Evolutionary conservation across 768 basidiomycete species (phyloP).

Genomic region (Boletus pseudo-olivaceus): DNA sequence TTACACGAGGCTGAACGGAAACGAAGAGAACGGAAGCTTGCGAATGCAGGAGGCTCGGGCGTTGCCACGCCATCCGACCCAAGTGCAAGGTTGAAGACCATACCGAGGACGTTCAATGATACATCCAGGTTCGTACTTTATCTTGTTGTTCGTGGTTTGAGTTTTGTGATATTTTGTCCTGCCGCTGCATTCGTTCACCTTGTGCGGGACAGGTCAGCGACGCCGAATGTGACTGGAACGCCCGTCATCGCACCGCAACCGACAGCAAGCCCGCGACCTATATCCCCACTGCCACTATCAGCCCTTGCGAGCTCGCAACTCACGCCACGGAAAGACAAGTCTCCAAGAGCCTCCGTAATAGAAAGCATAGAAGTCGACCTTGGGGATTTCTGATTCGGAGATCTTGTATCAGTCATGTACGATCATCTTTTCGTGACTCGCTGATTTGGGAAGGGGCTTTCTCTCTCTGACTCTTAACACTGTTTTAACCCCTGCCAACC

Average conservation of each 20-base stretch:
- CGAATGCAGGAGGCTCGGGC: slow-evolving; percentile 36
- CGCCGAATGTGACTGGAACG: slow-evolving; percentile 49
- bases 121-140: slow-evolving; percentile 54
- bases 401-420: slow-evolving; percentile 3
- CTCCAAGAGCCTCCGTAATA: slow-evolving; percentile 55
- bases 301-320: slow-evolving; percentile 23
- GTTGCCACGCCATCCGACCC: slow-evolving; percentile 50
- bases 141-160: slow-evolving; percentile 7
- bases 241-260: slow-evolving; percentile 35
- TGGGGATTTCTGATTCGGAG: slow-evolving; percentile 59
- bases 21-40: slow-evolving; percentile 61
- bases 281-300: slow-evolving; percentile 35
- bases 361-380: slow-evolving; percentile 72
- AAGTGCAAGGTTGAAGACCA: slow-evolving; percentile 64
- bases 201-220: slow-evolving; percentile 31
- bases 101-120: slow-evolving; percentile 54
- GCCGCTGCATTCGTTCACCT: slow-evolving; percentile 5
- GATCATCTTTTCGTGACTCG: neutral
- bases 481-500: neutral
- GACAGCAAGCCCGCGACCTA: slow-evolving; percentile 28
- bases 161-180: slow-evolving; percentile 21
- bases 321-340: slow-evolving; percentile 35
- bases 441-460: neutral
- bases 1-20: slow-evolving; percentile 65
- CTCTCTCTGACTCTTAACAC: neutral